Conservation (phyloP, 441 rosid species). For the Erodium moschatum region DNA sequence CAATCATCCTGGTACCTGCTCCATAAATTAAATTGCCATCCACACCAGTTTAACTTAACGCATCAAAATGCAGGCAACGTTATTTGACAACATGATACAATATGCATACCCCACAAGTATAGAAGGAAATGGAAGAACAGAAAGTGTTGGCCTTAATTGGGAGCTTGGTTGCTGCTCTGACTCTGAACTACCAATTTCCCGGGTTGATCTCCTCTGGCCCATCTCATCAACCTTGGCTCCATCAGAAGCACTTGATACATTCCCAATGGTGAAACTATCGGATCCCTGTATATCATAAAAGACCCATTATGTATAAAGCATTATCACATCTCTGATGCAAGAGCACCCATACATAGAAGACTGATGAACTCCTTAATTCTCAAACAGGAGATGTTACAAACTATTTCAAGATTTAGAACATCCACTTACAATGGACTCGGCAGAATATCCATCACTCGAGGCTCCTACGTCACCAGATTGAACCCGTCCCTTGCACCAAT, state of each 20-base stretch:
- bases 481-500: conserved; percentile 94
- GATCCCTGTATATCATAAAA: conserved; percentile 20
- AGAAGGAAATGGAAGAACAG: conserved; percentile 88
- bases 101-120: conserved; percentile 87
- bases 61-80: not conserved
- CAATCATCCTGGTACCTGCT: conserved; percentile 99
- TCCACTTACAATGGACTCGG: conserved; percentile 66
- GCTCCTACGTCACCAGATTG: conserved; percentile 50
- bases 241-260: conserved; percentile 43
- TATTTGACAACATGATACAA: not conserved
- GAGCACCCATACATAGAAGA: conserved; percentile 53
- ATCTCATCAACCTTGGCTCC: conserved; percentile 66
- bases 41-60: conserved; percentile 14
- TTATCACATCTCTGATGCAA: conserved; percentile 42
- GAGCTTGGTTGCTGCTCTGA: conserved; percentile 43
- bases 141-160: conserved; percentile 63
- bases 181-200: conserved; percentile 60
- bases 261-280: conserved; percentile 25
- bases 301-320: conserved; percentile 16
- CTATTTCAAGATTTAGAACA: conserved; percentile 54
- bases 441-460: conserved; percentile 59
- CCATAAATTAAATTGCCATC: conserved; percentile 9
- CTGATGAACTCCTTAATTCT: conserved; percentile 56
- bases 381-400: conserved; percentile 34
- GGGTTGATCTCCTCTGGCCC: conserved; percentile 55